Conservation (phyloP, 768 basidiomycete genomes). For the Stropharia rugosoannulata region DNA sequence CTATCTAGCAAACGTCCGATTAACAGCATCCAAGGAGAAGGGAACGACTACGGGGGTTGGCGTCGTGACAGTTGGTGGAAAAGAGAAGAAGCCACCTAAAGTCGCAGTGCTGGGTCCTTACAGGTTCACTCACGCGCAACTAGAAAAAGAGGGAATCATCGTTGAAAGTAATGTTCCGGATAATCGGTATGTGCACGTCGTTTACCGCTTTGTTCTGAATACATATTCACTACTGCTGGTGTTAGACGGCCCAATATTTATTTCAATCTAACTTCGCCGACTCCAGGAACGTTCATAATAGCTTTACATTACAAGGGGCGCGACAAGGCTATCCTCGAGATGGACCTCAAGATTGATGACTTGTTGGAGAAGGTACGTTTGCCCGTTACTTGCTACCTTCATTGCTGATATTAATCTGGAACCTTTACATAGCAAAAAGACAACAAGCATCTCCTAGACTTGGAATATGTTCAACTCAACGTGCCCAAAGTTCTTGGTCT, state of each 20-base stretch:
- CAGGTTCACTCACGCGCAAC: slow-evolving; percentile 95
- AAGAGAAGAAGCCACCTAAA: slow-evolving; percentile 92
- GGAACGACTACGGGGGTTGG: slow-evolving; percentile 87
- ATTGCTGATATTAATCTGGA: neutral
- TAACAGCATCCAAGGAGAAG: slow-evolving; percentile 87
- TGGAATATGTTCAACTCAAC: slow-evolving; percentile 97
- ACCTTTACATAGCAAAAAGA: slow-evolving; percentile 86
- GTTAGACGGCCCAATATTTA: slow-evolving; percentile 93
- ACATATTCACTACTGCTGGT: neutral
- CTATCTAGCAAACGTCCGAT: slow-evolving; percentile 95
- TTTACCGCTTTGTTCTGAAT: slow-evolving; percentile 3
- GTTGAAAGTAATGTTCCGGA: slow-evolving; percentile 99
- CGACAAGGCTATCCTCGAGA: slow-evolving; percentile 98
- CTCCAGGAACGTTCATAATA: slow-evolving; percentile 98
- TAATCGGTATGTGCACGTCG: slow-evolving; percentile 65
- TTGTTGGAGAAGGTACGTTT: slow-evolving; percentile 86
- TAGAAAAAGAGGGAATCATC: slow-evolving; percentile 99
- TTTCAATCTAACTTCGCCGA: slow-evolving; percentile 98
- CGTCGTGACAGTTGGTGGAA: slow-evolving; percentile 93
- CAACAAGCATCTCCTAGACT: slow-evolving; percentile 92
- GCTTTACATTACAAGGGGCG: slow-evolving; percentile 98
- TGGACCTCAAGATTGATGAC: slow-evolving; percentile 99
- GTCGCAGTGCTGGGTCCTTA: slow-evolving; percentile 90
- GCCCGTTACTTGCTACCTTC: neutral
- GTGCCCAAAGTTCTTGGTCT: slow-evolving; percentile 92